Evolutionary conservation across 2,329 filamentous ascomycete species (phyloP).

Genomic region (Apiospora pterosperma): DNA sequence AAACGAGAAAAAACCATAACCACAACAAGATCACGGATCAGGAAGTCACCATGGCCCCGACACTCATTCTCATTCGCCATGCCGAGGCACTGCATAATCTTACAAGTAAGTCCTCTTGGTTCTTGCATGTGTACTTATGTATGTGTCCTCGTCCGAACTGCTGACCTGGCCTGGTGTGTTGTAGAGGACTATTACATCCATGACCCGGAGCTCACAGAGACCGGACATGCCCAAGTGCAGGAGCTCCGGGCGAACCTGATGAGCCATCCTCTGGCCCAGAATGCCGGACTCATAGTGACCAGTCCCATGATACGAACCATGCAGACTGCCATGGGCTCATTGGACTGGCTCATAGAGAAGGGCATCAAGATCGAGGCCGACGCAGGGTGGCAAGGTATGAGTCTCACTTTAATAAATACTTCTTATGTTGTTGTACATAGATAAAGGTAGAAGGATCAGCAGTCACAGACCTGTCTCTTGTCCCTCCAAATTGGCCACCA

Average conservation of each 20-base stretch:
- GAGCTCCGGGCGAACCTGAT: constrained; percentile 40
- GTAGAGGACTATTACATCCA: constrained; percentile 44
- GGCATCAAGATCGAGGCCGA: constrained; percentile 54
- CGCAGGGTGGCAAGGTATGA: constrained; percentile 62
- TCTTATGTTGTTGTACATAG: background rate
- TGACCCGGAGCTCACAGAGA: constrained; percentile 49
- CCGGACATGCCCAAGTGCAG: constrained; percentile 47
- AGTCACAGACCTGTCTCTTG: constrained; percentile 8
- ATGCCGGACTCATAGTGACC: constrained; percentile 54
- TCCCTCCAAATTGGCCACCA: constrained; percentile 16
- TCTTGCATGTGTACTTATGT: background rate
- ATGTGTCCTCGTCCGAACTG: background rate
- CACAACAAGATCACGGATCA: background rate
- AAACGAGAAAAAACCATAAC: background rate
- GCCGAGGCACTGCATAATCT: constrained; percentile 66
- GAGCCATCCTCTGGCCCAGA: constrained; percentile 33
- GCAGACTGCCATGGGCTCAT: constrained; percentile 56
- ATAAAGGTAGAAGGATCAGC: background rate
- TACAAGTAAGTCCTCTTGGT: constrained; percentile 38
- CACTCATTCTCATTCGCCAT: constrained; percentile 82
- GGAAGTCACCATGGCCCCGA: constrained; percentile 43
- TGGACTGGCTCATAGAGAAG: constrained; percentile 55
- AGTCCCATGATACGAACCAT: constrained; percentile 65
- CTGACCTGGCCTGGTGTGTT: constrained; percentile 16
- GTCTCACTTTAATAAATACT: background rate